Percentiles rank a stretch among this genome's conserved stretches.
These are phyloP conservation scores for Penicillium oxalicum DNA, from an alignment of 2,329 filamentous ascomycete genomes.

Conservation along the genomic window DNA sequence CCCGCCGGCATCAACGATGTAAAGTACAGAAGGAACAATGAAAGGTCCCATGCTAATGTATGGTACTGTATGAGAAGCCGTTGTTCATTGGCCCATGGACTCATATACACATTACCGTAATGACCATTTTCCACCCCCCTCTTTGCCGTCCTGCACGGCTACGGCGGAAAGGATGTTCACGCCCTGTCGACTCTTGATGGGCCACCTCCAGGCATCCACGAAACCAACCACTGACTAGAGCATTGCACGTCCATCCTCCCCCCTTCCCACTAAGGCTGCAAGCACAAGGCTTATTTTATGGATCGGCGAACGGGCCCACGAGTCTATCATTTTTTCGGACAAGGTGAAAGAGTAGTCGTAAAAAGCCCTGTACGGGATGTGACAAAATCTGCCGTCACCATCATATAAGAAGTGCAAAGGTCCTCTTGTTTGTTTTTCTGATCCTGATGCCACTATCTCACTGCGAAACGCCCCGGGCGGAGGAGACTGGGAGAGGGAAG, in stretches of 20 bases:
- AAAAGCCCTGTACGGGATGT: no score
- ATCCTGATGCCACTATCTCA: not conserved
- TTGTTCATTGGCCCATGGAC: no score
- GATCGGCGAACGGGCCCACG: constrained; percentile 3
- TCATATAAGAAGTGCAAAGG: not conserved
- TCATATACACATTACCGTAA: not conserved
- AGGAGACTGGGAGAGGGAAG: not conserved
- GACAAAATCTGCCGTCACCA: not conserved
- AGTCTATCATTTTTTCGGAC: not conserved
- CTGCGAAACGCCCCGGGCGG: not conserved
- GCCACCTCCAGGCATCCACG: constrained; percentile 12
- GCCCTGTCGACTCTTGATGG: not conserved
- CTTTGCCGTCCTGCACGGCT: not conserved
- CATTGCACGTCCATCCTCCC: no score
- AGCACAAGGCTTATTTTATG: constrained; percentile 14
- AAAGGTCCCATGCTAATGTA: no score
- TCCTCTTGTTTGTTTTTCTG: not conserved
- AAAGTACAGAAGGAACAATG: no score
- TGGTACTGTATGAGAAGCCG: no score
- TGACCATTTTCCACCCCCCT: not conserved
- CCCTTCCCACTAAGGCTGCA: constrained; percentile 10
- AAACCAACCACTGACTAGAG: not conserved
- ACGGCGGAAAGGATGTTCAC: not conserved
- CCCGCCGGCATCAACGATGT: no score
- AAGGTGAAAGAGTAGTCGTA: not conserved